Base-by-base conservation (phyloP, 108 stramenopile genomes). In the Ochromonas danica region DNA sequence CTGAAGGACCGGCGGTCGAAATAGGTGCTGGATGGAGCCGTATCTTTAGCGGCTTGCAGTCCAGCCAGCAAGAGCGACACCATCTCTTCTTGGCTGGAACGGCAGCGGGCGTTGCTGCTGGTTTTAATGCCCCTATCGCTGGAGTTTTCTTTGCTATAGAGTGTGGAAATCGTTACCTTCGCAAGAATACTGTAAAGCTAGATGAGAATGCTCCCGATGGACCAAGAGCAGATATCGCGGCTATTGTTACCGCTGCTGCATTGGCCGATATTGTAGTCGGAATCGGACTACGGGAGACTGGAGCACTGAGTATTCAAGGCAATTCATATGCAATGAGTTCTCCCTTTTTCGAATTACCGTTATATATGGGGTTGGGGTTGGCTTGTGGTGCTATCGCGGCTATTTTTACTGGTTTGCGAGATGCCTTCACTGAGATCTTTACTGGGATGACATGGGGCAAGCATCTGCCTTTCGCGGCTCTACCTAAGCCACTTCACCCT, bases 71-170 rank as follows among this genome's bases (percentile, higher is more conserved):
- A 31, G 80, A 85, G 85, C 35, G 81, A 65, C 81, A 42, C 62
- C 81, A 94, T 14, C 82, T 92, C 39, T 75, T 94, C 61, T 88
- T 89, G 2, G 92, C 91, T 70, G 95, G 95, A 27, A 93, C 92
- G 25, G 94, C 94, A 27, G 93, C 95, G 0, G 95, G 95, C 33
- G 95, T 96, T 0, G 86, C 92, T 33, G 92, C 93, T 36, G 95
- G 95, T 36, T 96, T 95, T 83, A 93, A 94, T 84, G 95, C 95
- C 43, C 95, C 95, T 14, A 79, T 96, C 61, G 90, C 93, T 30
- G 95, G 95, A 30, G 92, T 94, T 3, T 96, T 96, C 79, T 96
- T 94, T 85, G 92, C 94, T 1, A 80, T 96, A 80, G 95, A 96
- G 80, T 30, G 85, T 91, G 43, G 82, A 78, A 39, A 63, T 85